Conservation (phyloP, 768 basidiomycete species). For the Sporobolomyces phaffii region DNA sequence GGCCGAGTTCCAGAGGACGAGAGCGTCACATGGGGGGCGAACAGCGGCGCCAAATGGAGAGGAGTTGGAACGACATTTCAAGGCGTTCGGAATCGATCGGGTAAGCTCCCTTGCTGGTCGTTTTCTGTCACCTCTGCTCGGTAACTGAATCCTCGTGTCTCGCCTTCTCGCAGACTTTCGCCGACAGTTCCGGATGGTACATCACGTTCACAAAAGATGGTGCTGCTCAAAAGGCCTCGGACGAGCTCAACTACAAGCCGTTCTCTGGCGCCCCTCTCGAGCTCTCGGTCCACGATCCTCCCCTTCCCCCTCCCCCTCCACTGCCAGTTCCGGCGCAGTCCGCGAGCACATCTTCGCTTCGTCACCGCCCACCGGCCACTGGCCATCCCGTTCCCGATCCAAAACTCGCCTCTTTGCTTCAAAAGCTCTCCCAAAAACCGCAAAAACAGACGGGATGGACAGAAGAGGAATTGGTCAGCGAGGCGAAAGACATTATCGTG, state of each 20-base stretch:
- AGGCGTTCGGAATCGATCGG: slow-evolving; percentile 22
- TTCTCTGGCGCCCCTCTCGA: slow-evolving; percentile 41
- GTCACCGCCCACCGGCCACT: no score
- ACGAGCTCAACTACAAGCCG: slow-evolving; percentile 53
- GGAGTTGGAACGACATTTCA: slow-evolving; percentile 33
- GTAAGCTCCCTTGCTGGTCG: not conserved
- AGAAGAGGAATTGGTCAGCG: slow-evolving; percentile 29
- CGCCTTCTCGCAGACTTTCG: slow-evolving; percentile 22
- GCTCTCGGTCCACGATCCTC: slow-evolving; percentile 20
- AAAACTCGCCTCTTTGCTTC: slow-evolving; percentile 9
- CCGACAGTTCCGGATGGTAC: slow-evolving; percentile 57
- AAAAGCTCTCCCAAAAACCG: slow-evolving; percentile 6
- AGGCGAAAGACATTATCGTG: slow-evolving; percentile 35
- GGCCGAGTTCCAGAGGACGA: not conserved
- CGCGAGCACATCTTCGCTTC: no score
- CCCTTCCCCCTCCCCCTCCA: not conserved
- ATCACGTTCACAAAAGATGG: slow-evolving; percentile 66
- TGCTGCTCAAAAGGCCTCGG: slow-evolving; percentile 62
- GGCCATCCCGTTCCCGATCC: not conserved
- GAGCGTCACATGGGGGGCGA: not conserved
- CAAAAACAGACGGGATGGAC: slow-evolving; percentile 37
- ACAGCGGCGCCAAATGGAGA: slow-evolving; percentile 22
- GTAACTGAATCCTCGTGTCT: not conserved
- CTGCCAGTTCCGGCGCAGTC: fast-evolving
- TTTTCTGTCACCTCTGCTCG: not conserved